phyloP scores from a whole-genome alignment of 2,329 filamentous ascomycete species.

The Penicillium sp. region DNA sequence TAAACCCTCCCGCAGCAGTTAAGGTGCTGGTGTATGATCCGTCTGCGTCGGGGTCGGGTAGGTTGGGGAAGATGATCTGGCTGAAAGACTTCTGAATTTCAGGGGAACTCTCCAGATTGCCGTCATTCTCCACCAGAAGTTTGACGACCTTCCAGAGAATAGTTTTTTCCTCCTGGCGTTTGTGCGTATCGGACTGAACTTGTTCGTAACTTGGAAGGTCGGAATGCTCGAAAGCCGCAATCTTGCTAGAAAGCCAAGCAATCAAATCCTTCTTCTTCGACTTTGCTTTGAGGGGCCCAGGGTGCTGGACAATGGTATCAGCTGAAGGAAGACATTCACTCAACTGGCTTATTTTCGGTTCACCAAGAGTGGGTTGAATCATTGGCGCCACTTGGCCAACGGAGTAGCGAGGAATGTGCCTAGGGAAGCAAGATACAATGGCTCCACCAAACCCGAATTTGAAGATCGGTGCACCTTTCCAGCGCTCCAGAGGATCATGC shows the following conservation, averaged over 20 bases:
- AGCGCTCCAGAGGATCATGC: slow-evolving; percentile 77
- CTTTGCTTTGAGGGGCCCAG: slow-evolving; percentile 83
- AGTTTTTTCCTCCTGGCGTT: slow-evolving; percentile 73
- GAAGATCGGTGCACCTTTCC: slow-evolving; percentile 86
- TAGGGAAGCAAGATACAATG: slow-evolving; percentile 81
- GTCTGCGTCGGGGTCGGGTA: slow-evolving; percentile 34
- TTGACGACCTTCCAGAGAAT: slow-evolving; percentile 84
- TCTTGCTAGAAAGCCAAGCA: slow-evolving; percentile 74
- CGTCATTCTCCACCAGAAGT: slow-evolving; percentile 82
- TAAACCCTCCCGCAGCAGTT: slow-evolving; percentile 38
- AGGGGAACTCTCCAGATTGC: slow-evolving; percentile 69
- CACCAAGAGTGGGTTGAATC: slow-evolving; percentile 78
- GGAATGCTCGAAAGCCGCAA: slow-evolving; percentile 66
- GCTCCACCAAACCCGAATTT: slow-evolving; percentile 84
- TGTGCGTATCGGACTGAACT: slow-evolving; percentile 52
- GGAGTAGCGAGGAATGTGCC: slow-evolving; percentile 80
- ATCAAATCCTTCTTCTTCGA: slow-evolving; percentile 93
- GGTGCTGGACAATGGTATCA: slow-evolving; percentile 76
- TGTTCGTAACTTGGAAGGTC: slow-evolving; percentile 48
- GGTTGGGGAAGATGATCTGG: slow-evolving; percentile 66
- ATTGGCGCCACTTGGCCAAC: slow-evolving; percentile 70
- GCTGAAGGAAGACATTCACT: slow-evolving; percentile 70
- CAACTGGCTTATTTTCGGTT: slow-evolving; percentile 72
- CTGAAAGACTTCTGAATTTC: slow-evolving; percentile 72
- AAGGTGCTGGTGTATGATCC: slow-evolving; percentile 23